phyloP scores from a whole-genome alignment of 2,329 filamentous ascomycete species.

The Curvularia eragrostidis region DNA sequence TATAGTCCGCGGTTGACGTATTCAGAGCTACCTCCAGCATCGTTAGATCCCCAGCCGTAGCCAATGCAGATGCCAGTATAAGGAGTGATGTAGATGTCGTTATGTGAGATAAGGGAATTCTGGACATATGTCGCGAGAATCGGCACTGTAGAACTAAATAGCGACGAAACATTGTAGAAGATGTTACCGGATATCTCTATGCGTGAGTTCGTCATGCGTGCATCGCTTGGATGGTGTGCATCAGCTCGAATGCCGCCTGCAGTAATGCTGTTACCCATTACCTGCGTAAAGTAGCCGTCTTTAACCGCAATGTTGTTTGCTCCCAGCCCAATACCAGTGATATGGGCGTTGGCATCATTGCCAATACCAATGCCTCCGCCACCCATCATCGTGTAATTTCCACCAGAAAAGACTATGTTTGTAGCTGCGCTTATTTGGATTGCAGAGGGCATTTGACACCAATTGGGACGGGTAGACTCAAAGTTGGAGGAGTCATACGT shows the following conservation, averaged over 20 bases:
- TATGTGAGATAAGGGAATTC: constrained; percentile 21
- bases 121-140: constrained; percentile 22
- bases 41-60: constrained; percentile 22
- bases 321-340: constrained; percentile 10
- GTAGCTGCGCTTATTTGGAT: constrained; percentile 25
- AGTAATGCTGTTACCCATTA: constrained; percentile 27
- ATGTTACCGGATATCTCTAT: constrained; percentile 24
- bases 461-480: constrained; percentile 21
- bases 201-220: constrained; percentile 20
- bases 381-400: constrained; percentile 22
- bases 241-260: constrained; percentile 22
- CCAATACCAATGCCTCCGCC: constrained; percentile 22
- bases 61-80: constrained; percentile 23
- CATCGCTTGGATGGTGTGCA: constrained; percentile 22
- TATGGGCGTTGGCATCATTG: constrained; percentile 25
- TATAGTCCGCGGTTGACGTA: constrained; percentile 23
- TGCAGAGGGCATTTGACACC: constrained; percentile 25
- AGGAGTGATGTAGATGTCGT: constrained; percentile 23
- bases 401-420: constrained; percentile 22
- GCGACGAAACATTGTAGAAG: constrained; percentile 23
- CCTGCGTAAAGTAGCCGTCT: constrained; percentile 23
- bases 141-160: constrained; percentile 23
- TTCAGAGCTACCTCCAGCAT: constrained; percentile 22
- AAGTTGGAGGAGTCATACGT: constrained; percentile 23
- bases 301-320: constrained; percentile 18